phyloP scores from a whole-genome alignment of 2,329 filamentous ascomycete species.

The Chrysosporium queenslandicum region DNA sequence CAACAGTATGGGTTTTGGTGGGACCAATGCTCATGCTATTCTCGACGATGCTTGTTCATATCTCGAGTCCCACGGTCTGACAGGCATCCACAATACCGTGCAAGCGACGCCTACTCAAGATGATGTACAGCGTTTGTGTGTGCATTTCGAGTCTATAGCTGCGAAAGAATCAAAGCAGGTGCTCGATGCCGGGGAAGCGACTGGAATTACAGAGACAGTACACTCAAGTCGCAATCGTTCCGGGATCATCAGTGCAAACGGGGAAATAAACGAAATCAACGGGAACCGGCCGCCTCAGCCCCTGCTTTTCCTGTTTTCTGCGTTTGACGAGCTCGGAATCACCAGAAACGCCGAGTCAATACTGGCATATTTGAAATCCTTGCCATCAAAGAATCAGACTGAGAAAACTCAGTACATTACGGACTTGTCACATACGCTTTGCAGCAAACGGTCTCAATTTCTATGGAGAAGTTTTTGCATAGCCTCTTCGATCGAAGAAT shows the following conservation, averaged over 20 bases:
- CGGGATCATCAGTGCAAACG: neutral
- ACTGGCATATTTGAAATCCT: neutral
- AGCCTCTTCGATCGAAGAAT: neutral
- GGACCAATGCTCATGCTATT: conserved; percentile 23
- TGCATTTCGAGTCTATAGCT: conserved; percentile 1
- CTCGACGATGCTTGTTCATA: conserved; percentile 18
- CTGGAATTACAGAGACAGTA: neutral
- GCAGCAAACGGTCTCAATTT: neutral
- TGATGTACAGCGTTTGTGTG: neutral
- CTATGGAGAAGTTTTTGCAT: conserved; percentile 3
- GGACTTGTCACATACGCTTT: conserved; percentile 8
- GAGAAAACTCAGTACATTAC: conserved; percentile 1
- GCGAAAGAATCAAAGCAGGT: too few species aligned
- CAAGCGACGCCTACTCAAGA: neutral
- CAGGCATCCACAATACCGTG: conserved; percentile 12
- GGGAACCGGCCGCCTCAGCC: neutral
- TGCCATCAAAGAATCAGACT: neutral
- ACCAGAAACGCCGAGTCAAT: conserved; percentile 28
- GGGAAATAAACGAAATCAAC: neutral
- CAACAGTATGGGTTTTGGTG: conserved; percentile 28
- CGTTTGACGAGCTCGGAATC: conserved; percentile 21
- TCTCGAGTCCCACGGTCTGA: conserved; percentile 6
- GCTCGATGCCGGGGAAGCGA: neutral
- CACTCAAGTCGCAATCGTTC: too few species aligned
- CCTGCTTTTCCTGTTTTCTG: conserved; percentile 14